Percentiles rank a stretch among this genome's conserved stretches.
Conservation (phyloP, 305 asterid species). For the Solanum aculeatissimum region DNA sequence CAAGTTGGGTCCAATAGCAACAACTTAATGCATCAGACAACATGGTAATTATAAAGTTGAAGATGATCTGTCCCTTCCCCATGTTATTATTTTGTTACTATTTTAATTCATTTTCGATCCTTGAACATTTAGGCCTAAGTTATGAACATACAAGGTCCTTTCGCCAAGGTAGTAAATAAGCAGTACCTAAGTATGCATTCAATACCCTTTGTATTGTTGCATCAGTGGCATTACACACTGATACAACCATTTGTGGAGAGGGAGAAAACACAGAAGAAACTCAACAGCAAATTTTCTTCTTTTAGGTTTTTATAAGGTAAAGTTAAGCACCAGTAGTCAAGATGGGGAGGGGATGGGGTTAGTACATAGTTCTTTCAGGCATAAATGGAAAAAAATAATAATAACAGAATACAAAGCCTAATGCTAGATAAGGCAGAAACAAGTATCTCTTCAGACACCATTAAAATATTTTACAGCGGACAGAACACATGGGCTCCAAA, state of each 20-base stretch:
- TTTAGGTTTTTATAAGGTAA: not conserved
- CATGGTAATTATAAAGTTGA: too few species aligned
- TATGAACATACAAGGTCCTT: not conserved
- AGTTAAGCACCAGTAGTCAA: not conserved
- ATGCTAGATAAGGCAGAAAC: not conserved
- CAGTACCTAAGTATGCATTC: too few species aligned
- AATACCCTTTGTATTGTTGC: not conserved
- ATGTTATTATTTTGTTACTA: too few species aligned
- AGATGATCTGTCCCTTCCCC: too few species aligned
- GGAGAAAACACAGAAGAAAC: not conserved
- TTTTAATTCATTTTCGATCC: not conserved
- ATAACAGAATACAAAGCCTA: not conserved
- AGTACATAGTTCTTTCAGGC: not conserved
- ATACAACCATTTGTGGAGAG: not conserved
- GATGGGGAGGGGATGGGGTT: not conserved
- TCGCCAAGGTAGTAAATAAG: not conserved
- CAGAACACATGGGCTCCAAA: not conserved
- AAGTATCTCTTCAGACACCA: not conserved
- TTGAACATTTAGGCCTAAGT: too few species aligned
- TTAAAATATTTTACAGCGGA: not conserved
- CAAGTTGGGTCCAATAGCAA: too few species aligned
- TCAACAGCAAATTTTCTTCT: not conserved
- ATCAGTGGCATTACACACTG: not conserved
- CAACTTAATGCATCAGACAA: too few species aligned
- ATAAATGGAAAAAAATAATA: not conserved